Base-by-base conservation (phyloP, 2,329 filamentous ascomycete genomes). In the Talaromyces rugulosus region DNA sequence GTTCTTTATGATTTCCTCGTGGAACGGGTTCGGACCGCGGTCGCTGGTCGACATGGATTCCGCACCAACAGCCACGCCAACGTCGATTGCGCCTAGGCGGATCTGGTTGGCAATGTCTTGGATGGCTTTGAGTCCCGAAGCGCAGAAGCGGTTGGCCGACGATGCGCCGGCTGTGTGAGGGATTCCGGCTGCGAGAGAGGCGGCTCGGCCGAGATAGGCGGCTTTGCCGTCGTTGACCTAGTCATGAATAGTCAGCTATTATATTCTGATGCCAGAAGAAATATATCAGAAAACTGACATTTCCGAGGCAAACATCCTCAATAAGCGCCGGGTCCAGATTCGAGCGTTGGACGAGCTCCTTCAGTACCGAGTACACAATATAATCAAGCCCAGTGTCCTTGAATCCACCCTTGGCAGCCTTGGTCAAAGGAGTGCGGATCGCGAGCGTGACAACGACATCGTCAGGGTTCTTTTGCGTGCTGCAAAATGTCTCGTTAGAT, bases 371-470 rank as follows among this genome's bases (percentile, higher is more conserved):
- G 74, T 92, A 92, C 64, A 96, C 76, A 62, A 99, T 82, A 77
- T 89, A 94, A 77, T 99, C 95, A 65, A 98, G 86, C 47, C 85
- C 85, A 5, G 92, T 96, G 76, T 99, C 94, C 82, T 97, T 98
- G 83, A 99, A 90, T 50, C 92, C 92, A 67, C 95, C 94, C 84
- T 96, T 97, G 75, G 84, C 84, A 58, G 86, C 92, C 81, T 97
- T 98, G 73, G 89, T 84, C 65, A 99, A 84, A 0, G 95, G 92
- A 31, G 94, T 97, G 61, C 95, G 90, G 71, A 93, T 82, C 31
- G 94, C 94, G 62, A 96, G 86, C 7, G 95, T 99, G 73, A 98
- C 96, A 75, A 99, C 95, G 60, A 99, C 85, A 81, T 99, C 95
- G 75, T 98, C 94, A 68, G 93, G 87, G 77, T 96, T 96, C 83